These are phyloP conservation scores for Thielaviopsis euricoi DNA, from an alignment of 2,329 filamentous ascomycete species.

Conservation along the genomic window DNA sequence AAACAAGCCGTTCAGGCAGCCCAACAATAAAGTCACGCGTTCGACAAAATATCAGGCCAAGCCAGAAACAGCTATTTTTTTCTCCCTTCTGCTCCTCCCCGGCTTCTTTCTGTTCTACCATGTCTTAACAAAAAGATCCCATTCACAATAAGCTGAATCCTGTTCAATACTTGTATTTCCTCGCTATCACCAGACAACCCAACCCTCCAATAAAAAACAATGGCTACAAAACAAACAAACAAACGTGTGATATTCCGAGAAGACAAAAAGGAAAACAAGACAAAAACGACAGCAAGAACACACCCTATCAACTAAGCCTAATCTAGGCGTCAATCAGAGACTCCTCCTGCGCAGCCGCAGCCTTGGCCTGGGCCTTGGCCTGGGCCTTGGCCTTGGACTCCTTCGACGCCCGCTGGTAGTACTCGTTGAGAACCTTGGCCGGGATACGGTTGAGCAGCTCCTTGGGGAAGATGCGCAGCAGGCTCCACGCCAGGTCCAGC, in stretches of 20 bases:
- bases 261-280: not conserved
- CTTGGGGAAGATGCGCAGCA: conserved; percentile 95
- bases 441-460: conserved; percentile 93
- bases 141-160: too few species aligned
- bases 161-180: not conserved
- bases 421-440: conserved; percentile 67
- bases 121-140: too few species aligned
- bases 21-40: too few species aligned
- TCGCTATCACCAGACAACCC: not conserved
- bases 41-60: too few species aligned
- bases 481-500: conserved; percentile 86
- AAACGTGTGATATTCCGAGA: not conserved
- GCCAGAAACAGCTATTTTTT: too few species aligned
- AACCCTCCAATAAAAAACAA: not conserved
- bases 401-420: conserved; percentile 53
- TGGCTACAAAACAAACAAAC: not conserved
- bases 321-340: conserved; percentile 43
- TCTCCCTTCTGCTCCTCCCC: too few species aligned
- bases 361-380: conserved; percentile 33
- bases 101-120: too few species aligned
- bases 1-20: too few species aligned
- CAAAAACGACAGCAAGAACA: not conserved
- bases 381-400: conserved; percentile 48
- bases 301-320: conserved; percentile 20
- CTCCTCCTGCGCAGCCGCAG: conserved; percentile 31